Conservation (phyloP, 257 asterid species). For the Hygrophila difformis region DNA sequence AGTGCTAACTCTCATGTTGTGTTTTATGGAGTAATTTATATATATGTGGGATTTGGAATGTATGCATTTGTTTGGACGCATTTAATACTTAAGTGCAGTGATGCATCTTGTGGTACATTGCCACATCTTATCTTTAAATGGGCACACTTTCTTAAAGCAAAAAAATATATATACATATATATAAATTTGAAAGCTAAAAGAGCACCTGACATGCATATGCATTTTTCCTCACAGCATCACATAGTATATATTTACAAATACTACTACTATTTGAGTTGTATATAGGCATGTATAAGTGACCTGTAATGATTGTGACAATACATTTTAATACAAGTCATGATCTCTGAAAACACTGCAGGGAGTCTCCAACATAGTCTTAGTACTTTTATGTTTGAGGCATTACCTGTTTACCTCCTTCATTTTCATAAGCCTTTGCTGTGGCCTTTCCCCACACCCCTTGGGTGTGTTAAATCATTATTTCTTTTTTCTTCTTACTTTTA, state of each 20-base stretch:
- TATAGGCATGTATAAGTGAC: constrained; percentile 20
- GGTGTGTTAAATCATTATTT: neutral
- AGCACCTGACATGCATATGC: neutral
- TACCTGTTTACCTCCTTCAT: constrained; percentile 29
- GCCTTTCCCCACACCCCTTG: neutral
- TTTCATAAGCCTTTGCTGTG: constrained; percentile 12
- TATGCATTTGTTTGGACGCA: no score
- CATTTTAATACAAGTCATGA: constrained; percentile 29
- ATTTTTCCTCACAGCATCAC: no score
- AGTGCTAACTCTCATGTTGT: no score
- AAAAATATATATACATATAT: no score
- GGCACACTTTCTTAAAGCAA: no score
- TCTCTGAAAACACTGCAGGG: constrained; percentile 12
- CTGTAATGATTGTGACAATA: constrained; percentile 47
- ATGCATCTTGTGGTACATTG: no score
- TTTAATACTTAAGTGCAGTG: no score
- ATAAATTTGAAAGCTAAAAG: no score
- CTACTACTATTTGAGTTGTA: neutral
- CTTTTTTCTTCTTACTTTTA: neutral
- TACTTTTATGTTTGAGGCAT: constrained; percentile 10
- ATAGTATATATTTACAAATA: no score
- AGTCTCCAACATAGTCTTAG: constrained; percentile 16
- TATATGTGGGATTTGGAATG: no score
- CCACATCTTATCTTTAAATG: no score
- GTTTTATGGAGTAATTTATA: no score